phyloP scores from a whole-genome alignment of 2,329 filamentous ascomycete species.

The Aspergillus sp. region DNA sequence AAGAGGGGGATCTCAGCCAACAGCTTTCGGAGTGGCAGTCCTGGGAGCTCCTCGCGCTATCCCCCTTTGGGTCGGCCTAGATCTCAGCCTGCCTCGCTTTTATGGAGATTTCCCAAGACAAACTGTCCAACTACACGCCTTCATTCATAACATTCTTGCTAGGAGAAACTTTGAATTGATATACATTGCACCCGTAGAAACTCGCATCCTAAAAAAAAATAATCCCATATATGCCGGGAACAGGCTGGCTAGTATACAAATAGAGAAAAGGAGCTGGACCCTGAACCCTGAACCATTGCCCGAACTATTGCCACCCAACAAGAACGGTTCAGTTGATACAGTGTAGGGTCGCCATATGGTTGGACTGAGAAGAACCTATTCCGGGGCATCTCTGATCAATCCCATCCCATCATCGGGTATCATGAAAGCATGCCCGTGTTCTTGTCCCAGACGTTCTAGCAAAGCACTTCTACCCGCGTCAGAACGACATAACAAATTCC shows the following conservation, averaged over 20 bases:
- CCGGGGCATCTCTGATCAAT: background rate
- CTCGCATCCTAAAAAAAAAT: background rate
- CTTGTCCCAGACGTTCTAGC: background rate
- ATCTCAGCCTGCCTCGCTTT: background rate
- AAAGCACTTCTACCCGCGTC: background rate
- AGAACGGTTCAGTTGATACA: background rate
- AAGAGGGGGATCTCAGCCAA: slow-evolving; percentile 16
- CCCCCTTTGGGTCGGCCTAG: slow-evolving; percentile 27
- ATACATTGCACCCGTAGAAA: background rate
- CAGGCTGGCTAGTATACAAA: slow-evolving; percentile 18
- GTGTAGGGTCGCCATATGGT: background rate
- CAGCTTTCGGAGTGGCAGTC: slow-evolving; percentile 29
- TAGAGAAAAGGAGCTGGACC: slow-evolving; percentile 24
- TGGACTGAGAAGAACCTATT: background rate
- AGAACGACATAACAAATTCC: background rate
- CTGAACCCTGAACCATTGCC: background rate
- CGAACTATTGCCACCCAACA: background rate
- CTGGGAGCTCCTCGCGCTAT: slow-evolving; percentile 35
- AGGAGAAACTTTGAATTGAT: background rate
- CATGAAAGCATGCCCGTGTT: background rate
- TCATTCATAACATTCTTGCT: too few relatives aligned
- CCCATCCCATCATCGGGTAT: background rate
- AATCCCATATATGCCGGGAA: slow-evolving; percentile 13
- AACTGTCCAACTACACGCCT: too few relatives aligned
- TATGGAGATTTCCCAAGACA: background rate